Base-by-base conservation (phyloP, 768 basidiomycete species). In the Hemileccinum impolitum region DNA sequence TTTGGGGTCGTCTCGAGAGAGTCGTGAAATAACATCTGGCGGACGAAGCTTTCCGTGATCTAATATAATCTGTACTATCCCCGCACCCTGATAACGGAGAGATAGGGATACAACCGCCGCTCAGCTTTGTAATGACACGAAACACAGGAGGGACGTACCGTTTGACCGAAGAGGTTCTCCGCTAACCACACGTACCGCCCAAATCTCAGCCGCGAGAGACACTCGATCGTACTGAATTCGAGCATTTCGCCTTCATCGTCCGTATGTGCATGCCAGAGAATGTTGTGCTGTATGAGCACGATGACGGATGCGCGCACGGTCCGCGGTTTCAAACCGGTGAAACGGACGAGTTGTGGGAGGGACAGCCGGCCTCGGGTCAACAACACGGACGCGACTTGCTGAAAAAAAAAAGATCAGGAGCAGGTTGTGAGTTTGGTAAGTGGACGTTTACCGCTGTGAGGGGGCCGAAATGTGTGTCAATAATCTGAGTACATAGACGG, bases 271-370 rank as follows among this genome's bases (percentile, higher is more conserved):
- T 93, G 90, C 89, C 92, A 94, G 38, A 94, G 74, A 38, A 96
- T 68, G 67, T 96, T 94, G 64, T 97, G 94, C 63, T 97, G 94
- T 15, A 94, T 76, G 45, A 97, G 78, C 39, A 86, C 79, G 39
- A 96, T 72, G 17, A 94, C 70, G 17, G 82, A 77, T 23, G 84
- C 82, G 45, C 87, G 82, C 13, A 85, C 78, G 1, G 76, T 81
- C 21, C 84, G 81, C 10, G 82, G 77, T 58, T 82, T 86, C 23
- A 91, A 67, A 25, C 71, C 74, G 1, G 91, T 81, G 61, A 82
- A 82, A 28, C 86, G 84, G 30, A 84, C 72, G 43, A 95, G 63
- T 56, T 87, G 83, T 9, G 73, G 51, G 19, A 91, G 68, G 10
- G 87, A 76, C n/a, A 95, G 72, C 38, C 92, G 81, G n/a, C 93